phyloP scores from a whole-genome alignment of 164 flowering plant species.

The Nelumbo lutea region DNA sequence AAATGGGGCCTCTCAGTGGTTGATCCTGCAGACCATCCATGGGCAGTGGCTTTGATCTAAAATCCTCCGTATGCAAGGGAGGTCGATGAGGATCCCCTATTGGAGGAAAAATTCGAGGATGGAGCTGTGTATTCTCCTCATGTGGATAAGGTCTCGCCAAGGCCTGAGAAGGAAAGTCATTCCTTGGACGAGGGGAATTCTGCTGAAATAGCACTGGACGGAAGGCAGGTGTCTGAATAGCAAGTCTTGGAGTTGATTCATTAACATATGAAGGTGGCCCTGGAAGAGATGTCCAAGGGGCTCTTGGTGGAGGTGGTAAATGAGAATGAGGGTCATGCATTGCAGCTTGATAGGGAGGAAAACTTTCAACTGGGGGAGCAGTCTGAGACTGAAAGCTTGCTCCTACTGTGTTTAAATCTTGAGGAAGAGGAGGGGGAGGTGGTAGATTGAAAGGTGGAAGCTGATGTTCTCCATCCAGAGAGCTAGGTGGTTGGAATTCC shows the following conservation, averaged over 20 bases:
- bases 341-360: slow-evolving; percentile 28
- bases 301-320: slow-evolving; percentile 21
- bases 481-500: slow-evolving; percentile 14
- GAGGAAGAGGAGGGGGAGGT: slow-evolving; percentile 28
- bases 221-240: slow-evolving; percentile 17
- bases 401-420: slow-evolving; percentile 22
- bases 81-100: slow-evolving; percentile 25
- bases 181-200: slow-evolving; percentile 28
- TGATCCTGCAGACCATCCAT: slow-evolving; percentile 19
- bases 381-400: slow-evolving; percentile 22
- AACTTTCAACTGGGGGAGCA: slow-evolving; percentile 17
- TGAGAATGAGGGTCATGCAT: slow-evolving; percentile 29
- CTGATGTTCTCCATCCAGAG: slow-evolving; percentile 9
- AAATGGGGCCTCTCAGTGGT: slow-evolving; percentile 22
- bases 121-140: slow-evolving; percentile 22
- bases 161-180: slow-evolving; percentile 26
- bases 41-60: slow-evolving; percentile 17
- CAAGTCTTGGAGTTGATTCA: slow-evolving; percentile 16
- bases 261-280: slow-evolving; percentile 19
- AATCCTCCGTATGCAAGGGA: slow-evolving; percentile 17
- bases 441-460: slow-evolving; percentile 25
- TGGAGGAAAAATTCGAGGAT: slow-evolving; percentile 25
- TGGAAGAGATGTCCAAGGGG: slow-evolving; percentile 33
- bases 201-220: slow-evolving; percentile 35
- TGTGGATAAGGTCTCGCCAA: slow-evolving; percentile 21